Evolutionary conservation across 139 green algal genomes (phyloP), one percentile per base, ranked within the genome.

Genomic region (Chlamydomonas urium): DNA sequence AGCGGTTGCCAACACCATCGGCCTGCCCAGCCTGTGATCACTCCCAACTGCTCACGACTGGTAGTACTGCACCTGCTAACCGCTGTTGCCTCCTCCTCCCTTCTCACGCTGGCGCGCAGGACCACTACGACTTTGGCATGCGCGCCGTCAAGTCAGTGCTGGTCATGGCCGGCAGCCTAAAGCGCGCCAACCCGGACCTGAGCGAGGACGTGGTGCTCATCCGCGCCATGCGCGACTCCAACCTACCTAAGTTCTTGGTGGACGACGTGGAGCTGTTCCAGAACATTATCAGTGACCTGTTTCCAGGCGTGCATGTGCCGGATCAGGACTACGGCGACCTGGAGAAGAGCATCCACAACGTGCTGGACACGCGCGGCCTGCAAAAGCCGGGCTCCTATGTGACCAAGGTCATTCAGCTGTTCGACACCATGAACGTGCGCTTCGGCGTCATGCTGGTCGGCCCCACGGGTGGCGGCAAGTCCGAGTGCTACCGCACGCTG

Each of bases 371-470:
- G 17, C 71, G 69, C 1, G 76, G 74, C 17, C 78, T 94, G 75
- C 87, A 95, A 79, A 35, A 66, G 31, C 75, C 86, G 2, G 56
- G 76, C 4, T 28, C 38, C 4, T 92, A 91, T 56, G 81, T 94
- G 4, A 84, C 78, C 59, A 96, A 96, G 81, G 70, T 88, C 60
- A 84, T 96, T 29, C 90, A 96, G 85, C 83, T 95, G 34, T 92
- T 88, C 65, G 88, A 94, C 75, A 94, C 90, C 50, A 85, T 96
- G 74, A 89, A 91, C 66, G 90, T 96, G 60, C 81, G 91, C 34
- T 95, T 95, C 75, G 91, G 91, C 2, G 85, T 92, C 57, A 94
- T 96, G 90, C 73, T 92, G 63, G 90, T 95, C 8, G 87, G 90
- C 17, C 85, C 86, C 57, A 89, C 87, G 23, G 79, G 90, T 14